Percentiles rank a stretch among this genome's conserved stretches.
phyloP scores from a whole-genome alignment of 148 eudicot genomes.

The Amaranthus cruentus region DNA sequence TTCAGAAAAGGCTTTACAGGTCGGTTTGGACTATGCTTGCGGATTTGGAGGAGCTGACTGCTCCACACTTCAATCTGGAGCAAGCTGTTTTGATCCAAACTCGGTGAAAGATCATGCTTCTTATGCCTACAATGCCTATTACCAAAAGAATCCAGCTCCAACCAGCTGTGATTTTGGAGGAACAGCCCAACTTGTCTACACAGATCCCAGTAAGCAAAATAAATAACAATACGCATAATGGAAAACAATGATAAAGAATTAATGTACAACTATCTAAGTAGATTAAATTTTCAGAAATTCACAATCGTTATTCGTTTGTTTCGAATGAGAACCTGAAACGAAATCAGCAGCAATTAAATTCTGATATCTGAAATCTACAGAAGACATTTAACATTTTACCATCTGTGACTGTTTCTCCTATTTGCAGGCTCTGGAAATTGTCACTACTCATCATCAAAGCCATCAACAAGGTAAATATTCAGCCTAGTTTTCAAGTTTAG shows the following conservation, averaged over 20 bases:
- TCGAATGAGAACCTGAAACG: neutral
- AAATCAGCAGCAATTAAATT: neutral
- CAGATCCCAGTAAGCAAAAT: slow-evolving; percentile 79
- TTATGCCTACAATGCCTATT: slow-evolving; percentile 81
- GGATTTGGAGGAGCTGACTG: slow-evolving; percentile 97
- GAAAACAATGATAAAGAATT: neutral
- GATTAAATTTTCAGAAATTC: neutral
- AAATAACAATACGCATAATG: neutral
- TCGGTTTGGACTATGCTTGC: slow-evolving; percentile 92
- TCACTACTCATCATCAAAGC: slow-evolving; percentile 42
- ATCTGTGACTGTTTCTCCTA: slow-evolving; percentile 3
- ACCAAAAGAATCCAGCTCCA: slow-evolving; percentile 87
- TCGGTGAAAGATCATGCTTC: slow-evolving; percentile 77
- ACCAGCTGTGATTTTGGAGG: slow-evolving; percentile 94
- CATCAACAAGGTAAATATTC: slow-evolving; percentile 37
- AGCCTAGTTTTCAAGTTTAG: neutral
- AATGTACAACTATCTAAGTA: neutral
- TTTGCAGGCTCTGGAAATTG: slow-evolving; percentile 81
- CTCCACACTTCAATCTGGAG: slow-evolving; percentile 71
- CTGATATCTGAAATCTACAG: neutral
- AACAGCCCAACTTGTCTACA: slow-evolving; percentile 61
- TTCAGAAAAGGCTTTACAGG: slow-evolving; percentile 73
- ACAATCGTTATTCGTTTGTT: neutral
- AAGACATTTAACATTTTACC: neutral
- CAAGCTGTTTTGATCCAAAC: slow-evolving; percentile 63